These are phyloP conservation scores for Colletotrichum australisinense DNA, from an alignment of 2,329 filamentous ascomycete species.

Conservation along the genomic window DNA sequence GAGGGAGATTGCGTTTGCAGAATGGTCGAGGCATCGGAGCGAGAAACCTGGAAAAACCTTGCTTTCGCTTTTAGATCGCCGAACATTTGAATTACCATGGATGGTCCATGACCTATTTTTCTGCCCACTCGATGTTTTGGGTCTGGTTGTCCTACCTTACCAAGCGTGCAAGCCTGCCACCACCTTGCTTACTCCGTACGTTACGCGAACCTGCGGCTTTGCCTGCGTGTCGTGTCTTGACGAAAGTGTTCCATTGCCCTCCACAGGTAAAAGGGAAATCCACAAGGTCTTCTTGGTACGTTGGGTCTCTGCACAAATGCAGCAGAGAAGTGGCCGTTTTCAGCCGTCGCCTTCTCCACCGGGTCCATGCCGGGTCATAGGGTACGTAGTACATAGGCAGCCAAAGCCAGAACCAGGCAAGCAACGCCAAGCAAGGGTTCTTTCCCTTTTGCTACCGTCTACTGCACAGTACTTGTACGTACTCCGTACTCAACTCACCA, in stretches of 20 bases:
- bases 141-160: background rate
- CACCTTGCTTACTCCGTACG: no score
- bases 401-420: background rate
- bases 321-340: background rate
- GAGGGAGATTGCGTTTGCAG: background rate
- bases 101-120: background rate
- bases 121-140: background rate
- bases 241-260: no score
- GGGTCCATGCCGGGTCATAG: background rate
- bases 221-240: no score
- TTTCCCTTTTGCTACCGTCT: background rate
- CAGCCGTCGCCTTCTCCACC: background rate
- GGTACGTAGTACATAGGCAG: no score
- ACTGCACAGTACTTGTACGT: no score
- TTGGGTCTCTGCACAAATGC: background rate
- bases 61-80: background rate
- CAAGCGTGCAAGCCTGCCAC: no score
- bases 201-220: no score
- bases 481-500: no score
- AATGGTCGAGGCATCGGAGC: background rate
- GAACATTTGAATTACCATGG: background rate
- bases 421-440: background rate
- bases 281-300: no score
- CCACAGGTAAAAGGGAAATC: no score
- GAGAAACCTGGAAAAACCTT: background rate